phyloP scores from a whole-genome alignment of 2,329 filamentous ascomycete genomes.

The Raffaelea arxii region DNA sequence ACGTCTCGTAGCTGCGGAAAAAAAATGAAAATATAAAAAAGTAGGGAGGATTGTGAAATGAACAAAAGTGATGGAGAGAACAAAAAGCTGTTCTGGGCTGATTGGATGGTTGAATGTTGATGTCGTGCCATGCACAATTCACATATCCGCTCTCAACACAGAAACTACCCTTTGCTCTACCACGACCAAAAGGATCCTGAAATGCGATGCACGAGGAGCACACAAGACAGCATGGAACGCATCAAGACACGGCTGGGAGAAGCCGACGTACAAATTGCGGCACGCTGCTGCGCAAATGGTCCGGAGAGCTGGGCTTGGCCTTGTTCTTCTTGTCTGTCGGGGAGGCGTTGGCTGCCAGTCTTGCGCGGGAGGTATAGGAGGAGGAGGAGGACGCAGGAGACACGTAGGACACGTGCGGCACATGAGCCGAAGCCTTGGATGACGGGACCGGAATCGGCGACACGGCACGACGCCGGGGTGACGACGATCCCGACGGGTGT shows the following conservation, averaged over 20 bases:
- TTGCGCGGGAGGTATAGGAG: background rate
- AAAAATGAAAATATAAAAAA: background rate
- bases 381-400: background rate
- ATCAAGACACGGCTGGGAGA: conserved; percentile 24
- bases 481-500: conserved; percentile 17
- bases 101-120: no score
- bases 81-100: no score
- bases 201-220: no score
- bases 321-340: conserved; percentile 15
- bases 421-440: conserved; percentile 24
- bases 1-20: background rate
- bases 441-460: conserved; percentile 19
- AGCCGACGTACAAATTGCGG: conserved; percentile 26
- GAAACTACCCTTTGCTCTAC: no score
- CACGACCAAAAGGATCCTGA: no score
- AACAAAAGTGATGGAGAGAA: no score
- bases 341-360: background rate
- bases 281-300: conserved; percentile 24
- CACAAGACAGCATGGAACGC: background rate
- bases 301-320: conserved; percentile 21
- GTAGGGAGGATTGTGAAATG: no score
- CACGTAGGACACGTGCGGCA: no score
- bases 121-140: no score
- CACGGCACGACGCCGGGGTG: conserved; percentile 20
- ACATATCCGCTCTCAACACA: no score